These are phyloP conservation scores for Typha latifolia DNA, from an alignment of 176 grass and related monocot species.

Conservation along the genomic window DNA sequence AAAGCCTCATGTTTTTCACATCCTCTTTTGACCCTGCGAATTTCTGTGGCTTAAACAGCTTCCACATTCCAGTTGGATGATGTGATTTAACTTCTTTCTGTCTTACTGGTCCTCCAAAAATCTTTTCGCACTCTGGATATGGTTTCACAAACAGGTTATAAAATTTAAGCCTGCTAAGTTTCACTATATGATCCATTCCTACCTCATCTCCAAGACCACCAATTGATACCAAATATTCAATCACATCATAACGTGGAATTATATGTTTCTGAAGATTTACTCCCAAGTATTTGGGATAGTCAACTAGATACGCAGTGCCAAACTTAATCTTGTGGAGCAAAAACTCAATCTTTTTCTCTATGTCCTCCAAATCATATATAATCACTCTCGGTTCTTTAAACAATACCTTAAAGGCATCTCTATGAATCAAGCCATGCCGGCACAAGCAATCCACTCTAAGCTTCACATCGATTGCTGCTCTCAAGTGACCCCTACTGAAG, in stretches of 20 bases:
- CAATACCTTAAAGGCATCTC: conserved; percentile 64
- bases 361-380: conserved; percentile 44
- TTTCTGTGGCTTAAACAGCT: conserved; percentile 56
- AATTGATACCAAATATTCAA: conserved; percentile 38
- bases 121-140: conserved; percentile 67
- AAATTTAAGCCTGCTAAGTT: conserved; percentile 57
- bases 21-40: conserved; percentile 35
- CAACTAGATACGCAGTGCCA: conserved; percentile 44
- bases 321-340: conserved; percentile 48
- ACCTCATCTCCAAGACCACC: conserved; percentile 47
- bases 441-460: conserved; percentile 57
- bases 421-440: conserved; percentile 46
- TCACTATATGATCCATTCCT: conserved; percentile 77
- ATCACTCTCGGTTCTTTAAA: conserved; percentile 51
- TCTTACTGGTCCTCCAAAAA: conserved; percentile 34
- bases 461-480: conserved; percentile 33
- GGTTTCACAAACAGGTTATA: conserved; percentile 90
- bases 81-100: conserved; percentile 18
- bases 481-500: conserved; percentile 33
- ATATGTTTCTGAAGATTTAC: conserved; percentile 71
- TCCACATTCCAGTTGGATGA: conserved; percentile 55
- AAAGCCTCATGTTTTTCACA: conserved; percentile 49
- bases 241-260: conserved; percentile 62
- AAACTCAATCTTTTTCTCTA: conserved; percentile 72
- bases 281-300: conserved; percentile 73